phyloP scores from a whole-genome alignment of 2,329 filamentous ascomycete genomes.

The Colletotrichum lentis region DNA sequence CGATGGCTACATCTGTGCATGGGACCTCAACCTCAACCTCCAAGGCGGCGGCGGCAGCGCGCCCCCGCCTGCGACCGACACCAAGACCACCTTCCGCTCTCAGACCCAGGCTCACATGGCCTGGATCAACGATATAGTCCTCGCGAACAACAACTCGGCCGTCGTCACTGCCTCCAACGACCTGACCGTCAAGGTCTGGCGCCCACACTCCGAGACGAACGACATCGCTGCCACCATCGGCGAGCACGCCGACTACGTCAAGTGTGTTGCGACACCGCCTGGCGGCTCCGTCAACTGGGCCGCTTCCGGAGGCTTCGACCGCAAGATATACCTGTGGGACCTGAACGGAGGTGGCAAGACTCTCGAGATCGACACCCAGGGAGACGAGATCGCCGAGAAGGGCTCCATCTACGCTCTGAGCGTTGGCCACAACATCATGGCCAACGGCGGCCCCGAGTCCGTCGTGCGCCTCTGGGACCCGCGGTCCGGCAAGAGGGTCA shows the following conservation, averaged over 20 bases:
- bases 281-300: slow-evolving; percentile 78
- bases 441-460: slow-evolving; percentile 92
- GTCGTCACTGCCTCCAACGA: slow-evolving; percentile 94
- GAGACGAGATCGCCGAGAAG: slow-evolving; percentile 86
- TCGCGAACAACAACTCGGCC: slow-evolving; percentile 79
- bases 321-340: slow-evolving; percentile 94
- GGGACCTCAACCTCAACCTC: slow-evolving; percentile 83
- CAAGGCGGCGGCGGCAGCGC: slow-evolving; percentile 43
- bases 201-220: slow-evolving; percentile 66
- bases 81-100: slow-evolving; percentile 62
- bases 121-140: slow-evolving; percentile 92
- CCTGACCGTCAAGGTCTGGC: slow-evolving; percentile 91
- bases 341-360: slow-evolving; percentile 85
- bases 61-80: slow-evolving; percentile 46
- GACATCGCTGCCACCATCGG: slow-evolving; percentile 82
- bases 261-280: slow-evolving; percentile 83
- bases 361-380: slow-evolving; percentile 83
- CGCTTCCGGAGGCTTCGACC: slow-evolving; percentile 90
- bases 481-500: slow-evolving; percentile 85
- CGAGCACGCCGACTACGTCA: slow-evolving; percentile 95
- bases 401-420: slow-evolving; percentile 94
- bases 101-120: slow-evolving; percentile 83
- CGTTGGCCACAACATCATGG: slow-evolving; percentile 80
- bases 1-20: slow-evolving; percentile 94
- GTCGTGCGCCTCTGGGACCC: slow-evolving; percentile 93